A percentile compares a stretch with the other conserved stretches of the same genome.
Evolutionary conservation across 345 rosid species (phyloP).

Genomic region (Moringa oleifera): DNA sequence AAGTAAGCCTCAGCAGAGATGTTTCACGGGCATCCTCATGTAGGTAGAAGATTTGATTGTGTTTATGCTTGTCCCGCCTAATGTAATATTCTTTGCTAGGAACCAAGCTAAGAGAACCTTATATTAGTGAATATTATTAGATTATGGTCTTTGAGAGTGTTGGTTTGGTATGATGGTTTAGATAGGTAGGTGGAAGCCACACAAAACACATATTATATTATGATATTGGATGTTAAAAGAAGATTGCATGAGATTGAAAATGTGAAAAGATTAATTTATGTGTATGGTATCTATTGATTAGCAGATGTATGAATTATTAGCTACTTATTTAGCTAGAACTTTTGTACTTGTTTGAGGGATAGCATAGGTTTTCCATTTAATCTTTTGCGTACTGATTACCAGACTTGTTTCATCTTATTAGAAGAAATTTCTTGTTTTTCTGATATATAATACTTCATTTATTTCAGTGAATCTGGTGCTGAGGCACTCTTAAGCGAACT

Average conservation of each 20-base stretch:
- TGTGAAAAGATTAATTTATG: neutral
- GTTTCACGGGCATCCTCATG: too few species aligned
- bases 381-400: neutral
- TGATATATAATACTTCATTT: neutral
- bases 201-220: too few species aligned
- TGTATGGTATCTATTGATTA: neutral
- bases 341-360: neutral
- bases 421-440: neutral
- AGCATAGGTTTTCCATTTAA: neutral
- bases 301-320: neutral
- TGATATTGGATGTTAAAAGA: neutral
- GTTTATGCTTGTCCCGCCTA: too few species aligned
- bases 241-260: neutral
- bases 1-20: too few species aligned
- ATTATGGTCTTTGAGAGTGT: too few species aligned
- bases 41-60: too few species aligned
- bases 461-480: neutral
- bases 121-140: too few species aligned
- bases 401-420: neutral
- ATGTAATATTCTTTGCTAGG: too few species aligned
- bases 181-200: too few species aligned
- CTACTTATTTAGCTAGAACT: neutral
- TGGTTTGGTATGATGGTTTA: too few species aligned
- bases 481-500: slow-evolving; percentile 30
- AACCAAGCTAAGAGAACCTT: too few species aligned